Evolutionary conservation across 768 basidiomycete genomes (phyloP).

Genomic region (Filobasidium floriforme): DNA sequence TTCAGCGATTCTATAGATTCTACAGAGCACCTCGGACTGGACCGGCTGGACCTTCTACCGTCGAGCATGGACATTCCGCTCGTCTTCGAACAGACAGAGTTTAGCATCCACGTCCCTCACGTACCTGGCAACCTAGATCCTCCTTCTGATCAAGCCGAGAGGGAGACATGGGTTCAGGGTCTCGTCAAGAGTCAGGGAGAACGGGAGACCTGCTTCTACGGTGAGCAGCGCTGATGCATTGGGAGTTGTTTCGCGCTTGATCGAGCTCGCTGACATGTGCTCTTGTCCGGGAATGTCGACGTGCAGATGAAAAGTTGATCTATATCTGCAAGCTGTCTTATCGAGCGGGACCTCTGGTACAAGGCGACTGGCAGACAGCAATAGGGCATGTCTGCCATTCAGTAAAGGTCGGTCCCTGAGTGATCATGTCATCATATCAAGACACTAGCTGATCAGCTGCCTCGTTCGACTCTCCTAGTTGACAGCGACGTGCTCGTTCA

Average conservation of each 20-base stretch:
- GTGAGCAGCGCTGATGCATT: not conserved
- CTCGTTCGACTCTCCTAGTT: not conserved
- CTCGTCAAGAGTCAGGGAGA: not conserved
- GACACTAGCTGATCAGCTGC: not conserved
- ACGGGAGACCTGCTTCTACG: slow-evolving; percentile 17
- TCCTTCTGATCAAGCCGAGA: not conserved
- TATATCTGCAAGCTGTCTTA: slow-evolving; percentile 15
- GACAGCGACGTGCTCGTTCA: slow-evolving; percentile 15
- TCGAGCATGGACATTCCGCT: slow-evolving; percentile 15
- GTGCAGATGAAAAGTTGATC: slow-evolving; percentile 11
- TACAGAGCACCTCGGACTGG: too few species aligned
- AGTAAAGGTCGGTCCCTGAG: slow-evolving; percentile 12
- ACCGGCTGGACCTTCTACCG: too few species aligned
- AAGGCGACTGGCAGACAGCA: not conserved
- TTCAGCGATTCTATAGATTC: too few species aligned
- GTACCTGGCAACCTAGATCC: slow-evolving; percentile 1
- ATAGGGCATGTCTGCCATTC: slow-evolving; percentile 5
- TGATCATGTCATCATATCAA: not conserved
- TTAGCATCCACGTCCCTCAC: slow-evolving; percentile 8
- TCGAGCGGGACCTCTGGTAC: not conserved
- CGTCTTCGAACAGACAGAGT: slow-evolving; percentile 19
- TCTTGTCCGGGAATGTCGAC: too few species aligned
- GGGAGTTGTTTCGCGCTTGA: not conserved
- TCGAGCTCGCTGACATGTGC: not conserved
- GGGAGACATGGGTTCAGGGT: not conserved